A percentile compares a stretch with the other conserved stretches of the same genome.
Evolutionary conservation across 305 asterid genomes (phyloP).

Genomic region (Fraxinus platypoda): DNA sequence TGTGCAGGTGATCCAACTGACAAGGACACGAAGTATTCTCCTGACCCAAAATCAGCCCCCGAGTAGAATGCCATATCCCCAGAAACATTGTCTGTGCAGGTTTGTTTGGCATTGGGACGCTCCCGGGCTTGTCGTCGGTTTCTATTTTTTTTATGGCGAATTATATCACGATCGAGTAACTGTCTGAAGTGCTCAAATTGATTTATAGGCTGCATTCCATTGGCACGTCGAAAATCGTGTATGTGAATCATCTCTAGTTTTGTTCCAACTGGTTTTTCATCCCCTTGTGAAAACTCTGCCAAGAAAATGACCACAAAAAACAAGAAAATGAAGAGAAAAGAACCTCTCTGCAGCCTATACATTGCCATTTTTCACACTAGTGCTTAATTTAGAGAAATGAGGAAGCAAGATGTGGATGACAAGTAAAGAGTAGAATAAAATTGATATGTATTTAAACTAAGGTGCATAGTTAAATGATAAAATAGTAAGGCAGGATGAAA

Average conservation of each 20-base stretch:
- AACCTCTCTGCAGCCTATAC: background rate
- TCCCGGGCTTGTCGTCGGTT: constrained; percentile 22
- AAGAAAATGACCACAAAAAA: constrained; percentile 4
- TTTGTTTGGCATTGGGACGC: background rate
- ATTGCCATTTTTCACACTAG: constrained; percentile 21
- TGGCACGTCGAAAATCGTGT: background rate
- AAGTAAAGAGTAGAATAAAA: background rate
- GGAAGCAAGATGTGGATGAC: background rate
- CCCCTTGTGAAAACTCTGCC: background rate
- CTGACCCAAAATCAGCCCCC: constrained; percentile 50
- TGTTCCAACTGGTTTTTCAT: constrained; percentile 13
- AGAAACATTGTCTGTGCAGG: constrained; percentile 2
- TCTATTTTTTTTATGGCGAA: constrained; percentile 24
- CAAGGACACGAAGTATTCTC: constrained; percentile 46
- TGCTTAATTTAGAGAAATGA: background rate
- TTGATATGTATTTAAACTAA: too few relatives aligned
- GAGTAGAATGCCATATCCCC: constrained; percentile 37
- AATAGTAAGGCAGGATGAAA: background rate
- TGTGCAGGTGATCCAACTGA: constrained; percentile 49
- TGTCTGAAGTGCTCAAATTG: constrained; percentile 21
- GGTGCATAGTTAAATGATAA: background rate
- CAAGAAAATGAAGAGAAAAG: background rate
- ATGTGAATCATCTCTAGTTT: constrained; percentile 31
- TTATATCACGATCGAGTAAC: constrained; percentile 27
- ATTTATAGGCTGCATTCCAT: background rate